These are phyloP conservation scores for Cercophora samala DNA, from an alignment of 495 filamentous ascomycete genomes.

Conservation along the genomic window DNA sequence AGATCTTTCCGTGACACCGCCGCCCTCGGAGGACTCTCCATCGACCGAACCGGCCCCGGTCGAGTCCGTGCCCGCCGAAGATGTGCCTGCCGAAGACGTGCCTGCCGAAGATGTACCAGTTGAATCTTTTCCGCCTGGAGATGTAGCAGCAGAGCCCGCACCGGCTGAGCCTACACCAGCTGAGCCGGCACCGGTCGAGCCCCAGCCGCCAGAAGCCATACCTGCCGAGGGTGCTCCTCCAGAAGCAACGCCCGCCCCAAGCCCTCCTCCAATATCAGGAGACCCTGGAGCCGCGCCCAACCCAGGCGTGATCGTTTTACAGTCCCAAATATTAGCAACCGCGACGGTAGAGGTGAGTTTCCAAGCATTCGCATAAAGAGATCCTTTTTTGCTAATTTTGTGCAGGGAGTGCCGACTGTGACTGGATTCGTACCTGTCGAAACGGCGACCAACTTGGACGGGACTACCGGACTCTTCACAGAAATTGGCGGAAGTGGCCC, in stretches of 20 bases:
- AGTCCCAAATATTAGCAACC: conserved; percentile 8
- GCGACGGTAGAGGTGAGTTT: conserved; percentile 20
- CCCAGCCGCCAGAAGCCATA: background rate
- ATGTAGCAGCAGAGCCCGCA: background rate
- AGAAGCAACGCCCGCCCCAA: background rate
- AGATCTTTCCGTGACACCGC: conserved; percentile 3
- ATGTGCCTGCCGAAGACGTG: background rate
- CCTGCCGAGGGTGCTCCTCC: background rate
- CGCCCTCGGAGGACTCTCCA: background rate
- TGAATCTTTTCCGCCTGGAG: background rate
- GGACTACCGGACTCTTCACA: background rate
- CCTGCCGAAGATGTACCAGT: background rate
- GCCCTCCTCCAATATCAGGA: background rate
- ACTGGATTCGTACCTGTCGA: conserved; percentile 11
- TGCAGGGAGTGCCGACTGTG: conserved; percentile 14
- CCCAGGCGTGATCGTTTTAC: conserved; percentile 11
- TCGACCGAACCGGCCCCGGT: background rate
- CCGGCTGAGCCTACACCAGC: background rate
- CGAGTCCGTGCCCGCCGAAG: background rate
- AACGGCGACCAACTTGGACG: background rate
- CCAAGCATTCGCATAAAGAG: background rate
- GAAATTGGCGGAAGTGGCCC: background rate
- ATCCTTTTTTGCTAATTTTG: conserved; percentile 1
- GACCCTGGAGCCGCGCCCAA: background rate
- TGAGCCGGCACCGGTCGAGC: background rate